Base-by-base conservation (phyloP, 208 protist species). In the Endotrypanum monterogeii region DNA sequence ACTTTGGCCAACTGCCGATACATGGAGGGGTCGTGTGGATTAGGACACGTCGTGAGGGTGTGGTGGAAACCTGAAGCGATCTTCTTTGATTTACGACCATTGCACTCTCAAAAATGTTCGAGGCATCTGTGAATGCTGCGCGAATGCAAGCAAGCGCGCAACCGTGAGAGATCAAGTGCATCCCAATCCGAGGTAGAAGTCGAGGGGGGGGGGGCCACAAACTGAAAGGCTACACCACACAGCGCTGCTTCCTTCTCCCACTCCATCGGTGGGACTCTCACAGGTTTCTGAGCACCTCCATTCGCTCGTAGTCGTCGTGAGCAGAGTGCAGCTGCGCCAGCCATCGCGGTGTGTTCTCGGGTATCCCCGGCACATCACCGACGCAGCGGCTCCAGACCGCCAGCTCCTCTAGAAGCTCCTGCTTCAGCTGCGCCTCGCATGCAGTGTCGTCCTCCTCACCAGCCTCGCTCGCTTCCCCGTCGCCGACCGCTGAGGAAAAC, bases 281-380 rank as follows among this genome's bases (percentile, higher is more conserved):
- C 9, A 82, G 4, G 18, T 48, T 57, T 60, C 84, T 87, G 20
- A 92, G 74, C 18, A 89, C 67, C 37, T 73, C 76, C 32, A 81
- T 70, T 41, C 86, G 72, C 48, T 92, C 88, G 66, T 83, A 88
- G 63, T 92, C 88, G 52, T 92, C 85, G 28, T 71, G 73, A 16
- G 83, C 82, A 1, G 63, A 67, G 25, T 75, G 72, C 66, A 89
- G 63, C 1, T 67, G 63, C 32, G 71, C 67, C 62, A 89, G 54
- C 77, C 84, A 89, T 55, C 18, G 54, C 7, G 82, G 80, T 23
- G 71, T 70, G 48, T 3, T 70, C n/a, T 11, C 8, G 6, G 84
- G 74, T 1, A 85, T 52, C 56, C 52, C 37, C 16, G 57, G 11
- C 35, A 67, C 23, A 54, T n/a, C 70, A 25, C 50, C 41, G 12